These are phyloP conservation scores for Aspergillus caelatus DNA, from an alignment of 2,329 filamentous ascomycete species.

Conservation along the genomic window DNA sequence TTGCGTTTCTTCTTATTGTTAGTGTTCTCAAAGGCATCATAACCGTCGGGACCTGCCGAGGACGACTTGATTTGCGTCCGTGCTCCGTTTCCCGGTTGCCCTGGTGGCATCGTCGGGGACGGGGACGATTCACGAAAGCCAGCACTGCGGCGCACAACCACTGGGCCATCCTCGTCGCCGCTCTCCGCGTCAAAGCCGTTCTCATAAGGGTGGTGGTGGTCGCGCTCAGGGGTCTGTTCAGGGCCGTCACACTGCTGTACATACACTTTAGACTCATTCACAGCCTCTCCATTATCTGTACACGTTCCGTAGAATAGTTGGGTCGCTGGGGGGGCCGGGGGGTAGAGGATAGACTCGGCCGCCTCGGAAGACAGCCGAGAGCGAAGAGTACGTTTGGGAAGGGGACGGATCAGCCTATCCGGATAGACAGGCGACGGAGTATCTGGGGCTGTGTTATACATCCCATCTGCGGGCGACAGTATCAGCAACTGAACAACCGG, in stretches of 20 bases:
- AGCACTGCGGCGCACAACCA: constrained; percentile 45
- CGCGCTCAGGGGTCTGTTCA: constrained; percentile 41
- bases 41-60: constrained; percentile 78
- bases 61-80: constrained; percentile 56
- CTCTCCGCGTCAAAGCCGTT: constrained; percentile 61
- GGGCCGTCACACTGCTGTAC: constrained; percentile 49
- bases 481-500: constrained; percentile 42
- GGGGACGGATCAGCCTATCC: constrained; percentile 86
- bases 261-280: constrained; percentile 49
- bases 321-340: constrained; percentile 69
- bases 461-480: constrained; percentile 46
- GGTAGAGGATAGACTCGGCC: constrained; percentile 79
- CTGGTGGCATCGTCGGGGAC: constrained; percentile 33
- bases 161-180: constrained; percentile 61
- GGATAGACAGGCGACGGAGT: constrained; percentile 79
- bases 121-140: constrained; percentile 43
- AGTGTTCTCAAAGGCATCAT: constrained; percentile 96
- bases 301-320: constrained; percentile 77
- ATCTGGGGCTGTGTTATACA: constrained; percentile 61
- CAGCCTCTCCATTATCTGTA: constrained; percentile 58
- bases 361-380: constrained; percentile 85
- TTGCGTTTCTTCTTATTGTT: constrained; percentile 99
- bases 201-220: constrained; percentile 52
- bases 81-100: constrained; percentile 32
- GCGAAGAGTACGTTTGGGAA: constrained; percentile 85